Base-by-base conservation (phyloP, 2,329 filamentous ascomycete genomes). In the Trichocomaceae sp. region DNA sequence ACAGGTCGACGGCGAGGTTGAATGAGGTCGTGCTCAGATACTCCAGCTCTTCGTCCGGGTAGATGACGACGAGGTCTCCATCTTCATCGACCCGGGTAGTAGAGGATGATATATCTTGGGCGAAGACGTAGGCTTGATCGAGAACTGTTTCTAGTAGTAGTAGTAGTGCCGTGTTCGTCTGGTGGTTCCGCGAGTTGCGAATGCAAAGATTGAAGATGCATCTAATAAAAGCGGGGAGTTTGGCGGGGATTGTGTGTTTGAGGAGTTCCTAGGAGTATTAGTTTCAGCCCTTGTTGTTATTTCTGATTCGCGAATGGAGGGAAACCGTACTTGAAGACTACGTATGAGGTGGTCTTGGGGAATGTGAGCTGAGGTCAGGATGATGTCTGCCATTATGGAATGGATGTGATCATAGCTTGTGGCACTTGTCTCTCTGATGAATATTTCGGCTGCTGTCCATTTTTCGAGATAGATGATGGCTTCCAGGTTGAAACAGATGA, bases 121-220 rank as follows among this genome's bases (percentile, higher is more conserved):
- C 65, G 8, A 69, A 55, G 2, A 47, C 17, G 3, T 71, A 59
- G 10, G 66, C 64, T 55, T 71, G 67, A n/a, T 70, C 64, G 20
- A 72, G 62, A 15, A 72, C 60, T 2, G 22, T 23, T 13, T 53
- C 51, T 33, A 44, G 47, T 15, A 10, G 7, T 9, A 9, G 29
- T 12, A 53, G 20, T 9, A 55, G 62, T 50, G 71, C 1, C 10
- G 66, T 8, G 71, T 67, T n/a, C 67, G 59, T 7, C 54, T n/a
- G 33, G 62, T 52, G n/a, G n/a, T n/a, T n/a, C n/a, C n/a, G n/a
- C n/a, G n/a, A 20, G 64, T 64, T 5, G 53, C 50, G 17, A 6
- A 81, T 80, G 52, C 85, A 75, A 1, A 67, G 67, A 1, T 77
- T 75, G 1, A 83, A 83, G n/a, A 83, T 42, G 47, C 84, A 78